These are phyloP conservation scores for Hylodesmum podocarpum DNA, from an alignment of 306 rosid species.

Conservation along the genomic window DNA sequence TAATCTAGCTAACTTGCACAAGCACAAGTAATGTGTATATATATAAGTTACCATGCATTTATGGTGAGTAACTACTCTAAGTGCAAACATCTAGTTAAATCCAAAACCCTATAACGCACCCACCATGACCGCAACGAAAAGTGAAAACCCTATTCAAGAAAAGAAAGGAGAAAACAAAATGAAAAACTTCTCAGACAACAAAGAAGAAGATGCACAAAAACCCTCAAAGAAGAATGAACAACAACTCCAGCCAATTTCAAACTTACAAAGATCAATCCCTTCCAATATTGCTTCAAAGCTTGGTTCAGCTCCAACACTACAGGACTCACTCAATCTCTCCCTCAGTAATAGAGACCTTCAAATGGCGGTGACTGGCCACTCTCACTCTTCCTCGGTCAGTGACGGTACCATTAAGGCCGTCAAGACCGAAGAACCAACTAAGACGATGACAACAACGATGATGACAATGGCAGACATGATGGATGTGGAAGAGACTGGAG, in stretches of 20 bases:
- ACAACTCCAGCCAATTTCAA: neutral
- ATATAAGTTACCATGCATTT: neutral
- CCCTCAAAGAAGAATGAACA: neutral
- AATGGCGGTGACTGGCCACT: neutral
- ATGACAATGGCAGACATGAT: neutral
- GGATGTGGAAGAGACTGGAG: slow-evolving; percentile 29
- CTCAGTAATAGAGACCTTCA: slow-evolving; percentile 31
- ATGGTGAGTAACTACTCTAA: neutral
- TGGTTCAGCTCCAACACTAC: neutral
- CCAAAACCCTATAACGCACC: neutral
- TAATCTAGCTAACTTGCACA: no score
- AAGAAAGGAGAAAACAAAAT: neutral
- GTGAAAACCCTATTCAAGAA: neutral
- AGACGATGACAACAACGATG: neutral
- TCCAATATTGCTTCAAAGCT: neutral
- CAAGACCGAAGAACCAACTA: neutral
- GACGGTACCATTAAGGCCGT: neutral
- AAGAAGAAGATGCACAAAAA: neutral
- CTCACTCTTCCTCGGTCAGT: neutral
- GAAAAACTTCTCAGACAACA: neutral
- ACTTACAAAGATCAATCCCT: neutral
- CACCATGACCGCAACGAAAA: neutral
- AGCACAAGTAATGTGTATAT: no score
- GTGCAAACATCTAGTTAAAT: neutral
- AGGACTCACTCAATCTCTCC: slow-evolving; percentile 16